Percentiles rank a stretch among this genome's conserved stretches.
Evolutionary conservation across 352 stramenopile genomes (phyloP).

Genomic region (Pythium oligandrum): DNA sequence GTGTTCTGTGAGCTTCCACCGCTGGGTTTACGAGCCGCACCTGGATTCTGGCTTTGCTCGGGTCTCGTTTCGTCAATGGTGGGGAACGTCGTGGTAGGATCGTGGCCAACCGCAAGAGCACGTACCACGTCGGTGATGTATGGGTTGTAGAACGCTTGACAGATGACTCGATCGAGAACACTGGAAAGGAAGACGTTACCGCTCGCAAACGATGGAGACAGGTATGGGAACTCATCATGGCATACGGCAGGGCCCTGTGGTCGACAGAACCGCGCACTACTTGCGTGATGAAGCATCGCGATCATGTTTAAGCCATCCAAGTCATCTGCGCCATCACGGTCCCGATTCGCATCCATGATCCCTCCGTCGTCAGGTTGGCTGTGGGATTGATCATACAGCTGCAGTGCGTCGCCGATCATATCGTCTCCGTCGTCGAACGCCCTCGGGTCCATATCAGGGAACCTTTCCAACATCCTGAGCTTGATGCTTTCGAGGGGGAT

Average conservation of each 20-base stretch:
- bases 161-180: slow-evolving; percentile 59
- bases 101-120: slow-evolving; percentile 36
- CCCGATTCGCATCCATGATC: background rate
- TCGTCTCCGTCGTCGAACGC: slow-evolving; percentile 36
- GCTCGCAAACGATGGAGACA: slow-evolving; percentile 48
- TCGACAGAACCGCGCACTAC: slow-evolving; percentile 48
- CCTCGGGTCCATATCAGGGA: slow-evolving; percentile 39
- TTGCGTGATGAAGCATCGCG: slow-evolving; percentile 36
- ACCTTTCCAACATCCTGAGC: slow-evolving; percentile 40
- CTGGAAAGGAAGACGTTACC: slow-evolving; percentile 52
- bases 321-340: background rate
- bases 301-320: slow-evolving; percentile 25
- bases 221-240: slow-evolving; percentile 42
- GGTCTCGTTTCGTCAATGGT: background rate
- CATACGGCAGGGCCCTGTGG: slow-evolving; percentile 38
- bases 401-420: slow-evolving; percentile 29
- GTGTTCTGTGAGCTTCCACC: too few relatives aligned
- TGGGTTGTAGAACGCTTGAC: slow-evolving; percentile 77
- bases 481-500: slow-evolving; percentile 56
- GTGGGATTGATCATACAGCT: slow-evolving; percentile 22
- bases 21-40: too few relatives aligned
- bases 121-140: slow-evolving; percentile 66
- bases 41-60: background rate
- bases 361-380: background rate
- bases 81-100: background rate